Evolutionary conservation across 129 eudicot species (phyloP).

Genomic region (Mikania micrantha): DNA sequence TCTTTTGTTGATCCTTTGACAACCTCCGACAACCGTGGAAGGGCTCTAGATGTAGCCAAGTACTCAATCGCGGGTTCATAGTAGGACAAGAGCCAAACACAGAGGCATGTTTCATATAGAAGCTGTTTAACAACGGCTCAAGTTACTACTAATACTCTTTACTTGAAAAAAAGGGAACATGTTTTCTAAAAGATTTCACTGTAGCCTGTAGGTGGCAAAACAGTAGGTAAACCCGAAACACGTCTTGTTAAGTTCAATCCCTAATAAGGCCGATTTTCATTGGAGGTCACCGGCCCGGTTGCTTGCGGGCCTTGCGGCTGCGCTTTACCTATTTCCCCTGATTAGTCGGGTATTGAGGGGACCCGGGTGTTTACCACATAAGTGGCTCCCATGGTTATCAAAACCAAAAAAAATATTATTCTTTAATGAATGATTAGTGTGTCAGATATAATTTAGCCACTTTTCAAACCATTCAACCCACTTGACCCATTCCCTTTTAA

Average conservation of each 20-base stretch:
- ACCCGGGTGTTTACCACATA: too few species aligned
- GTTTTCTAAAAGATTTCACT: not conserved
- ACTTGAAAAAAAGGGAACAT: not conserved
- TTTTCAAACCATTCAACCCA: not conserved
- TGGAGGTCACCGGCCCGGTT: too few species aligned
- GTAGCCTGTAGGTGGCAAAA: not conserved
- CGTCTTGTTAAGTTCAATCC: not conserved
- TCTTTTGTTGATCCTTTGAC: conserved; percentile 89
- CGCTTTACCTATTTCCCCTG: too few species aligned
- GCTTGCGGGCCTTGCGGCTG: too few species aligned
- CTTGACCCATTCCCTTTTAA: not conserved
- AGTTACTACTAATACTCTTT: conserved; percentile 1
- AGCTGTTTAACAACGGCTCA: conserved; percentile 43
- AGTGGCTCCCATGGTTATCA: too few species aligned
- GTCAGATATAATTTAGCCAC: not conserved
- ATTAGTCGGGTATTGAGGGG: too few species aligned
- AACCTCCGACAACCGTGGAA: conserved; percentile 79
- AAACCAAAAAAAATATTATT: too few species aligned
- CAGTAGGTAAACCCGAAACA: not conserved
- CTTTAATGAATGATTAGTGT: not conserved
- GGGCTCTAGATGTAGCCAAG: conserved; percentile 85
- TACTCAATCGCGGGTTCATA: conserved; percentile 92
- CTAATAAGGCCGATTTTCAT: too few species aligned
- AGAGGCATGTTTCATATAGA: conserved; percentile 90
- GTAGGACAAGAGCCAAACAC: conserved; percentile 93